Percentiles rank a stretch among this genome's conserved stretches.
Conservation (phyloP, 495 filamentous ascomycete genomes). For the Echria macrotheca region DNA sequence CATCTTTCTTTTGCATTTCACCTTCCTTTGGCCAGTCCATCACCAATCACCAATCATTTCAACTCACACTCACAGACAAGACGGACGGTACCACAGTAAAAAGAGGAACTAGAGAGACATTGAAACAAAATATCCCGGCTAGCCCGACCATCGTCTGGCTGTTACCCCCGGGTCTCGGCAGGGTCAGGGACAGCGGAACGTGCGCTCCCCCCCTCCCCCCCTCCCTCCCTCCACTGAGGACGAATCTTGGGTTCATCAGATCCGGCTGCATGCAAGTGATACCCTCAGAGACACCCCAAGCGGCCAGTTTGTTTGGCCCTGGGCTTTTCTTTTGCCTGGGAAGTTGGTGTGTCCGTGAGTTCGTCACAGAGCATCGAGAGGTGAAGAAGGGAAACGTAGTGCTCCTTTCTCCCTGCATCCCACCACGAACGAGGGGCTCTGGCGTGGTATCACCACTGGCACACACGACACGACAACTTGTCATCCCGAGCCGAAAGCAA, state of each 20-base stretch:
- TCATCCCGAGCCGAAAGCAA: too few relatives aligned
- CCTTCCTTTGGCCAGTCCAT: too few relatives aligned
- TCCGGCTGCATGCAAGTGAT: not conserved
- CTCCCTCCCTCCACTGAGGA: not conserved
- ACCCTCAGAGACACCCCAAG: not conserved
- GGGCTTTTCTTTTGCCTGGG: too few relatives aligned
- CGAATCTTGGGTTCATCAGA: not conserved
- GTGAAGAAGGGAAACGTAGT: too few relatives aligned
- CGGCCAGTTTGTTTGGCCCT: constrained; percentile 5
- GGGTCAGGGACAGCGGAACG: constrained; percentile 1
- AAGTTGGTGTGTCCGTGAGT: not conserved
- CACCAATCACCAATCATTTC: too few relatives aligned
- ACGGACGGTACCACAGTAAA: too few relatives aligned
- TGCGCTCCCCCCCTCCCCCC: not conserved
- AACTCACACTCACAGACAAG: too few relatives aligned
- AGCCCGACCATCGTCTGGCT: not conserved
- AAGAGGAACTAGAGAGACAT: too few relatives aligned
- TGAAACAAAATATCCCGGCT: too few relatives aligned
- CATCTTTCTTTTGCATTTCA: too few relatives aligned
- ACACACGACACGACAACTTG: too few relatives aligned
- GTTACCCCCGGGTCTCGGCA: constrained; percentile 9
- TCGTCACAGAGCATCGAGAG: too few relatives aligned
- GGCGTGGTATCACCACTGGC: constrained; percentile 10
- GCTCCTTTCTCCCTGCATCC: constrained; percentile 3
- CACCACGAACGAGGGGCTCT: not conserved